Percentiles rank a stretch among this genome's conserved stretches.
These are phyloP conservation scores for Antitrichia curtipendula DNA, from an alignment of 225 moss, liverwort and hornwort genomes.

Conservation along the genomic window DNA sequence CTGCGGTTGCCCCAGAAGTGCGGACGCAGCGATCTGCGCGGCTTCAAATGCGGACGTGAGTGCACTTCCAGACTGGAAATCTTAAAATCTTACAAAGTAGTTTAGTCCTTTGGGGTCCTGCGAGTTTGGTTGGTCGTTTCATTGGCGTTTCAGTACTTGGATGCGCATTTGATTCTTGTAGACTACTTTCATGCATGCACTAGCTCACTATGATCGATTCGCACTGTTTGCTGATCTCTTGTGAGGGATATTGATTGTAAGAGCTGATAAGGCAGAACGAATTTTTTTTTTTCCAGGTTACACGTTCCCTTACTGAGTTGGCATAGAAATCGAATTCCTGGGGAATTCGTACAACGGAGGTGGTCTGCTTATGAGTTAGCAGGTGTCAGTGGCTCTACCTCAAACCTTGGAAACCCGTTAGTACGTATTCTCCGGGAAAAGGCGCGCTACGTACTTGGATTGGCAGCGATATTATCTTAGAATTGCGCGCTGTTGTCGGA, in stretches of 20 bases:
- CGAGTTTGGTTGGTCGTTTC: neutral
- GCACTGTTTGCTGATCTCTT: neutral
- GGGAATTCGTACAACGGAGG: neutral
- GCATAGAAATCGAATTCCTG: neutral
- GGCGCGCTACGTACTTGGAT: neutral
- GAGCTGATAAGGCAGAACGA: neutral
- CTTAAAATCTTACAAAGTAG: neutral
- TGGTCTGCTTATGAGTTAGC: neutral
- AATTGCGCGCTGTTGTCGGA: neutral
- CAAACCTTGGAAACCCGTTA: neutral
- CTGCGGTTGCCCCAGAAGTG: neutral
- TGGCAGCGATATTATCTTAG: neutral
- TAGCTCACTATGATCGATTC: neutral
- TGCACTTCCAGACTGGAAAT: neutral
- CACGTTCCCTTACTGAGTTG: neutral
- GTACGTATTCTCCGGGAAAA: neutral
- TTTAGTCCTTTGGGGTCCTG: neutral
- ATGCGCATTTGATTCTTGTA: neutral
- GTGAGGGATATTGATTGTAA: neutral
- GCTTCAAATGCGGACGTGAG: neutral
- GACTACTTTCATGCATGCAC: neutral
- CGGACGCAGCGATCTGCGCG: neutral
- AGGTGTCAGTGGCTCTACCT: neutral
- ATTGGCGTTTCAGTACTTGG: neutral
- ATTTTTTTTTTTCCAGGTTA: neutral